Evolutionary conservation across 331 rosid species (phyloP).

Genomic region (Rosa hybrid): DNA sequence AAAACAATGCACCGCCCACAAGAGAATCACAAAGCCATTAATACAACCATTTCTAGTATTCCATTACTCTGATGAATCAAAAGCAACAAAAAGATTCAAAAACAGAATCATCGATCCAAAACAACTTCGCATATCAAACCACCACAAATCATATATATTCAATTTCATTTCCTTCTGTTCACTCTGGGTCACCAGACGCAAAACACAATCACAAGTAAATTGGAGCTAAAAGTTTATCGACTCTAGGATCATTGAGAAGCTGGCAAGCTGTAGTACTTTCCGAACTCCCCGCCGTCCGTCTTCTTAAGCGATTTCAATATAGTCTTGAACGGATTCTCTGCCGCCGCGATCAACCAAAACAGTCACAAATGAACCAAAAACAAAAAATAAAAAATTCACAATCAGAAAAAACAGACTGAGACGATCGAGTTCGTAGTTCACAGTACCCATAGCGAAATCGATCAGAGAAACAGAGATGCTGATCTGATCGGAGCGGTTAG

Average conservation of each 20-base stretch:
- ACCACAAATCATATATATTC: neutral
- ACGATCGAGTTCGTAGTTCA: neutral
- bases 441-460: slow-evolving; percentile 14
- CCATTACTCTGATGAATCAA: neutral
- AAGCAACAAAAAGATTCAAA: neutral
- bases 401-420: neutral
- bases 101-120: slow-evolving; percentile 8
- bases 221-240: slow-evolving; percentile 41
- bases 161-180: slow-evolving; percentile 14
- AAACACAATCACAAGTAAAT: neutral
- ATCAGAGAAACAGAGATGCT: neutral
- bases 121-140: neutral
- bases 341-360: slow-evolving; percentile 40
- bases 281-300: slow-evolving; percentile 72
- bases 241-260: slow-evolving; percentile 76
- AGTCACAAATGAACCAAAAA: slow-evolving; percentile 4
- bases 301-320: slow-evolving; percentile 65
- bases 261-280: slow-evolving; percentile 75
- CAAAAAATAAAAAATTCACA: neutral
- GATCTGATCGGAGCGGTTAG: neutral
- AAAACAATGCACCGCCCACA: neutral
- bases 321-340: slow-evolving; percentile 55
- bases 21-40: too few species aligned
- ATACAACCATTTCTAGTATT: neutral
- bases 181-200: slow-evolving; percentile 8